These are phyloP conservation scores for Lactarius tabidus DNA, from an alignment of 768 basidiomycete species.

Conservation along the genomic window DNA sequence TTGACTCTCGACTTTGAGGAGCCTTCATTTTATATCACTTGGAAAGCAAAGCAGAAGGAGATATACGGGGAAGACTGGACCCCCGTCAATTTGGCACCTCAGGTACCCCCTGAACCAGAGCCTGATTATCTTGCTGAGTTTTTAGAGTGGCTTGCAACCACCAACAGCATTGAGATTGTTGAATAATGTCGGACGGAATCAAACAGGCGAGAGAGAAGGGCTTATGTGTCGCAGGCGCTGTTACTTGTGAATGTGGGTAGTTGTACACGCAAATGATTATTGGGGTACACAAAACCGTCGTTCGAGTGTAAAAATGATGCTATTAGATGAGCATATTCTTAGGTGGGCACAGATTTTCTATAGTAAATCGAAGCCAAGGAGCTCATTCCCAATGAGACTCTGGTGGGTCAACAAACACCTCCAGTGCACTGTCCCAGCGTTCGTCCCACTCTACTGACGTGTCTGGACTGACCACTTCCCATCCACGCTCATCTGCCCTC, in stretches of 20 bases:
- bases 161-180: slow-evolving; percentile 19
- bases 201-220: background rate
- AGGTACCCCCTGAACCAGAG: background rate
- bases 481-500: slow-evolving; percentile 75
- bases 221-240: background rate
- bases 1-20: slow-evolving; percentile 10
- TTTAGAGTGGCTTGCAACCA: slow-evolving; percentile 34
- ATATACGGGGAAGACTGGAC: slow-evolving; percentile 16
- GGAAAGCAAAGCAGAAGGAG: slow-evolving; percentile 15
- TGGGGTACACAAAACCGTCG: background rate
- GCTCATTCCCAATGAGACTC: background rate
- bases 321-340: slow-evolving; percentile 11
- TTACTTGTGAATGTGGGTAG: background rate
- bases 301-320: background rate
- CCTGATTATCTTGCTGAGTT: slow-evolving; percentile 60
- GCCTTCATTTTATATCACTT: slow-evolving; percentile 16
- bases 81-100: background rate
- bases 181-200: background rate
- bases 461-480: slow-evolving; percentile 68
- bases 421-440: slow-evolving; percentile 56
- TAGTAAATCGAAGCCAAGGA: background rate
- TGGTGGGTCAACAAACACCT: slow-evolving; percentile 51
- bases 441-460: slow-evolving; percentile 72
- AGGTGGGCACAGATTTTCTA: background rate
- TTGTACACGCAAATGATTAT: background rate